These are phyloP conservation scores for Xylaria sp. DNA, from an alignment of 2,329 filamentous ascomycete genomes.

Conservation along the genomic window DNA sequence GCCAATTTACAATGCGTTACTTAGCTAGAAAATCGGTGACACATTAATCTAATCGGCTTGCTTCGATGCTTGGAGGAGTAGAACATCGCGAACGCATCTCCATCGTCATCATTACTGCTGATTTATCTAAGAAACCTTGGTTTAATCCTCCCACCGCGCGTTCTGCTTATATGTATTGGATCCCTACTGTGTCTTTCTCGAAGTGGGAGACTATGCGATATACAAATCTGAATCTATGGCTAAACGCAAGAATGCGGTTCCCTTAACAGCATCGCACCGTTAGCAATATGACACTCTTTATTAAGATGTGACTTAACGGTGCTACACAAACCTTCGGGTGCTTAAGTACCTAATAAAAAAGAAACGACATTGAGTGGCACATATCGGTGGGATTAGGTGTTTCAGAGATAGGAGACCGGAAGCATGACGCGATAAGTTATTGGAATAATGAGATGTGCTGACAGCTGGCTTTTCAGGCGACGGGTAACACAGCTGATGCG, in stretches of 20 bases:
- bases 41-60: not conserved
- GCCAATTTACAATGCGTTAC: not conserved
- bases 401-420: not conserved
- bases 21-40: not conserved
- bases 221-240: not conserved
- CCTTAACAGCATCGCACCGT: not conserved
- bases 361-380: not conserved
- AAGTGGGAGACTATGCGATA: not conserved
- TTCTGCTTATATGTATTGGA: not conserved
- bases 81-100: not conserved
- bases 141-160: too few relatives aligned
- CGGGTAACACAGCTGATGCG: too few relatives aligned
- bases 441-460: not conserved
- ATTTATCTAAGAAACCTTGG: too few relatives aligned
- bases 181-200: not conserved
- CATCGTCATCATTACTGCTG: too few relatives aligned
- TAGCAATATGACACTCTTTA: not conserved
- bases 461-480: not conserved
- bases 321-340: not conserved
- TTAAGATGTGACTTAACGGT: not conserved
- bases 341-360: not conserved
- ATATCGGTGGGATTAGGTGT: not conserved
- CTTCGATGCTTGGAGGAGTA: too few relatives aligned
- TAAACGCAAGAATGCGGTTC: not conserved
- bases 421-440: conserved; percentile 2